phyloP scores from a whole-genome alignment of 768 basidiomycete species.

The Agaricus sinodeliciosus region DNA sequence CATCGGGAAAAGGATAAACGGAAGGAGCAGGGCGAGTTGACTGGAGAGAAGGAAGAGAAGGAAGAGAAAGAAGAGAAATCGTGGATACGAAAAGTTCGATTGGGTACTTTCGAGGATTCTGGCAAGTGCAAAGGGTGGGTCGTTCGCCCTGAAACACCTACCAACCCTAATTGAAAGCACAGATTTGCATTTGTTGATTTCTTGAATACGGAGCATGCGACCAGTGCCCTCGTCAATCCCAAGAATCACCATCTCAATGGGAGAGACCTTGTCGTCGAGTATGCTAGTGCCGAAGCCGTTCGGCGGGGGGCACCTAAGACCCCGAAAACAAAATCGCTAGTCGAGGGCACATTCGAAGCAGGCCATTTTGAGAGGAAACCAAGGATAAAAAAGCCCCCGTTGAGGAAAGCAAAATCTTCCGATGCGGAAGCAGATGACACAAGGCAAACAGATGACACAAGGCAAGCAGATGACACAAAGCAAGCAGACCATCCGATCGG shows the following conservation, averaged over 20 bases:
- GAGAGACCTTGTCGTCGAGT: conserved; percentile 81
- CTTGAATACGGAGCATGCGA: conserved; percentile 69
- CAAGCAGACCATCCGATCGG: neutral
- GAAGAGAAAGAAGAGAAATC: conserved; percentile 20
- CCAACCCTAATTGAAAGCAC: neutral
- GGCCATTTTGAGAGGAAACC: conserved; percentile 3
- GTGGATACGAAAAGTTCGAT: conserved; percentile 39
- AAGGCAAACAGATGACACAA: conserved; percentile 9
- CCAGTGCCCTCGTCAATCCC: conserved; percentile 72
- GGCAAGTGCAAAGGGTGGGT: conserved; percentile 93
- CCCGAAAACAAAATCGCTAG: conserved; percentile 11
- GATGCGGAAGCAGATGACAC: conserved; percentile 10
- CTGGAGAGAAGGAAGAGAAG: conserved; percentile 16
- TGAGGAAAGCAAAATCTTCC: neutral
- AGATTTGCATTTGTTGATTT: conserved; percentile 98
- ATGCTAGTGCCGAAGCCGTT: conserved; percentile 84
- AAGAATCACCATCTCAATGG: conserved; percentile 83
- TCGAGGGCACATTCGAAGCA: conserved; percentile 12
- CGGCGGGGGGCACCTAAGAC: conserved; percentile 63
- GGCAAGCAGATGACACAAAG: conserved; percentile 9
- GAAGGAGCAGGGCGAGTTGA: conserved; percentile 17
- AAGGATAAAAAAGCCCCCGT: neutral
- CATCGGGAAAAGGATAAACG: conserved; percentile 38
- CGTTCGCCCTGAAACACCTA: neutral
- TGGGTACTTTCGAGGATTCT: conserved; percentile 96